Evolutionary conservation across 1,284 basidiomycete species (phyloP), one percentile per base, ranked within the genome.

Genomic region (Cryptococcus deneoformans): DNA sequence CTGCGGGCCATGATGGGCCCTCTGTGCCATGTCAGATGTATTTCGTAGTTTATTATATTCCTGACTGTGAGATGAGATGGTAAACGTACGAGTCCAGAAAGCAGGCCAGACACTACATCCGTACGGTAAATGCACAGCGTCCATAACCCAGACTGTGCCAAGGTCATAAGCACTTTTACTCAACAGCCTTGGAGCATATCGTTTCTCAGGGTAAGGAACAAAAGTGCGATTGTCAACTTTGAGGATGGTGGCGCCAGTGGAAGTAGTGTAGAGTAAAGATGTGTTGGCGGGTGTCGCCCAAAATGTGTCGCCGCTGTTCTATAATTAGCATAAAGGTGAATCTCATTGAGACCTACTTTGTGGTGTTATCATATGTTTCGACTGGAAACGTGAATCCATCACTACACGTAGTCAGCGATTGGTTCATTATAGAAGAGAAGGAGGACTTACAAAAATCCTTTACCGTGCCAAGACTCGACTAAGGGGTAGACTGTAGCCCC

Each of bases 181-280:
- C 16, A 83, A 74, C 56, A 90, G 84, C 45, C 86, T 83, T 16
- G 90, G 83, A 0, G 86, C 84, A 64, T 88, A 85, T 59, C 88
- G 82, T 68, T 89, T 89, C 53, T 86, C 71, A 63, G 85, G 84
- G 66, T 80, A 86, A 2, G 58, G 53, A 29, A 72, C 70, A 7
- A 56, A 58, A 2, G 70, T 53, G 7, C 56, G 57, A 49, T 70
- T 68, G 64, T 72, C 68, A 45, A 72, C 70, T 52, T 85, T 82
- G 85, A 95, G 87, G 59, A 94, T 77, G 7, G 86, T 86, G 71
- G 88, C 83, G 20, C 87, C 88, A 10, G 80, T 82, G 34, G 71
- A 70, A 68, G 89, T 92, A 59, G 90, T 66, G 50, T 72, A 76
- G 50, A 79, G 65, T 34, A 82, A 65, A n/a, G 76, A 76, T 44